Evolutionary conservation across 805 yeast species (phyloP), one percentile per base, ranked within the genome.

Genomic region (Cyberlindnera subsufficiens): DNA sequence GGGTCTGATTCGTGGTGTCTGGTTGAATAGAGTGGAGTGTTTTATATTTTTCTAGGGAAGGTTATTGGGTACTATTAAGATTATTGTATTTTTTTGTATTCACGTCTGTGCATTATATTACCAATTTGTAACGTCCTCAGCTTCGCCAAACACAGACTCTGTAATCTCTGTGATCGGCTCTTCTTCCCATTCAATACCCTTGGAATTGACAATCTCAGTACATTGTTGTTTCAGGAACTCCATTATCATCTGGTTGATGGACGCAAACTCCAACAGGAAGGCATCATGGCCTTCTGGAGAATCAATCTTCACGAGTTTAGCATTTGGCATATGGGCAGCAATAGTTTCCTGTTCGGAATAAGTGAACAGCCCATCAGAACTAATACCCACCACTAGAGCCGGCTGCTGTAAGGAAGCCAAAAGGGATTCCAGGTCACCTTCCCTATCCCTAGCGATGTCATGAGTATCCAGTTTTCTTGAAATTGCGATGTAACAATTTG

Each of bases 261-360:
- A 78, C 39, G 78, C 82, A 62, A 93, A 93, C 63, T 93, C 99
- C 38, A 93, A 70, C 46, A 93, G 66, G 59, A 93, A 93, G 3
- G 98, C 99, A 67, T 93, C 99, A 59, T 93, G 99, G 15, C 99
- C 99, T 55, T 93, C 99, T 11, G 91, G 93, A 1, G 97, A 89
- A 49, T 85, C 78, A 35, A 93, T 81, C 54, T 80, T 78, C 51
- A 81, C 79, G 50, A 93, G 68, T 6, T 53, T 61, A 1, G 95
- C 73, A 53, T 84, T 72, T 7, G 89, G 90, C 45, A 93, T 75
- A 56, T 79, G 68, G 33, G 78, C 75, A 2, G 95, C 95, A 38
- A 93, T 72, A 40, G 81, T 77, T 56, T 86, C 86, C 64, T 93
- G 99, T 65, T 93, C 99, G 17, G 90, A 77, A 54, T 84, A 79